Percentiles rank a stretch among this genome's conserved stretches.
phyloP scores from a whole-genome alignment of 2,329 filamentous ascomycete species.

The Phoma sp. region DNA sequence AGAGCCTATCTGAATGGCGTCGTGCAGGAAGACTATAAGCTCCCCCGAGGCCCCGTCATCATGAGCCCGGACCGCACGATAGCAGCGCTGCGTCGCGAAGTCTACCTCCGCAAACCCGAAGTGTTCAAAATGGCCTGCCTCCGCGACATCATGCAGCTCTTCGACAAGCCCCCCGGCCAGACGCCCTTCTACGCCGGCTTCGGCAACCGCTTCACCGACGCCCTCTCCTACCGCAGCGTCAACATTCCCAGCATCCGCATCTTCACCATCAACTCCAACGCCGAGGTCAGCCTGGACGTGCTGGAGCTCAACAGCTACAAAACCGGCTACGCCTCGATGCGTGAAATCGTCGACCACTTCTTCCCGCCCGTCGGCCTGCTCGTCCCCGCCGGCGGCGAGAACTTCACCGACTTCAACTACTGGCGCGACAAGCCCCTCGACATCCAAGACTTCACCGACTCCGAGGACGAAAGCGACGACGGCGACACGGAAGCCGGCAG shows the following conservation, averaged over 20 bases:
- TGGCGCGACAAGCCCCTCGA: conserved; percentile 89
- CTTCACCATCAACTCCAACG: conserved; percentile 98
- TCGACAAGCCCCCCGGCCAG: conserved; percentile 66
- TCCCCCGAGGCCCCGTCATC: conserved; percentile 92
- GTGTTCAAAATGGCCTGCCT: conserved; percentile 99
- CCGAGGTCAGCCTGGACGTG: conserved; percentile 90
- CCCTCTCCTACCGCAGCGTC: conserved; percentile 92
- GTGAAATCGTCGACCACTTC: conserved; percentile 96
- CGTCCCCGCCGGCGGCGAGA: conserved; percentile 87
- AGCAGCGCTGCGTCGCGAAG: conserved; percentile 86
- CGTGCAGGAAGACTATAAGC: conserved; percentile 81
- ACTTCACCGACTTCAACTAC: conserved; percentile 96
- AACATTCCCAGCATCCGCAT: conserved; percentile 94
- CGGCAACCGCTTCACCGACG: conserved; percentile 94
- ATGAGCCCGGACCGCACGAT: conserved; percentile 95
- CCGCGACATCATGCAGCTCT: conserved; percentile 90
- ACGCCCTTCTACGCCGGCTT: conserved; percentile 97
- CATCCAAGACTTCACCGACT: conserved; percentile 86
- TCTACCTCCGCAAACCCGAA: conserved; percentile 95
- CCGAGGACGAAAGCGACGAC: conserved; percentile 64
- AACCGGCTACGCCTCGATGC: conserved; percentile 96
- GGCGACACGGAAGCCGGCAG: conserved; percentile 52
- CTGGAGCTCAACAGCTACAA: conserved; percentile 93
- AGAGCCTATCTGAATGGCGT: conserved; percentile 90
- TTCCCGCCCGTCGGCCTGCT: conserved; percentile 91